These are phyloP conservation scores for Nepenthes alata DNA, from an alignment of 179 eudicot species.

Conservation along the genomic window DNA sequence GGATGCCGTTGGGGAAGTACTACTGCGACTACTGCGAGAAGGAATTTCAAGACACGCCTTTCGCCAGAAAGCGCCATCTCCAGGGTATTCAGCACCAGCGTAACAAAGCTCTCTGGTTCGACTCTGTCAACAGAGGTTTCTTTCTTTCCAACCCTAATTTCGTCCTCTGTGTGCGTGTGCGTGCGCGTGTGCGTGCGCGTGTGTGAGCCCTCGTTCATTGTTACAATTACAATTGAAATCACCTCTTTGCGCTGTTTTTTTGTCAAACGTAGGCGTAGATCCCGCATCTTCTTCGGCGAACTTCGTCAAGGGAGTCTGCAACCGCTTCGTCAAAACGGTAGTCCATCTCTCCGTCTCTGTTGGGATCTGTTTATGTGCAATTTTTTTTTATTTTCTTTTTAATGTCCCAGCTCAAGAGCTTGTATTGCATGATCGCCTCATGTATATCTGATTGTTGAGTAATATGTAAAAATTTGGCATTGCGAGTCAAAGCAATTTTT, in stretches of 20 bases:
- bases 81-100: conserved; percentile 60
- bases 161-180: no score
- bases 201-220: neutral
- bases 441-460: no score
- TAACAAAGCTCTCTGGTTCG: conserved; percentile 69
- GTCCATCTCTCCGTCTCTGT: neutral
- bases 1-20: conserved; percentile 62
- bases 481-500: no score
- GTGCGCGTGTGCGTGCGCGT: no score
- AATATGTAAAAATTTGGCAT: no score
- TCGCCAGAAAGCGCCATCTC: conserved; percentile 72
- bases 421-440: no score
- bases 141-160: conserved; percentile 5
- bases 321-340: conserved; percentile 67
- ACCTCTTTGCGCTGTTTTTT: neutral
- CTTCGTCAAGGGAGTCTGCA: conserved; percentile 43
- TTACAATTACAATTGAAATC: neutral
- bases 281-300: conserved; percentile 7
- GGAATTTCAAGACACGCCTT: conserved; percentile 65
- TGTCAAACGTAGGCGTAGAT: conserved; percentile 14
- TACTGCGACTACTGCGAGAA: conserved; percentile 92
- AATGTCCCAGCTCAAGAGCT: no score
- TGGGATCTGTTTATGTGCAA: no score
- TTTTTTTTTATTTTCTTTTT: no score
- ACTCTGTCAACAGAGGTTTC: conserved; percentile 38